Conservation (phyloP, 495 filamentous ascomycete genomes). For the Penicillium mononematosum region DNA sequence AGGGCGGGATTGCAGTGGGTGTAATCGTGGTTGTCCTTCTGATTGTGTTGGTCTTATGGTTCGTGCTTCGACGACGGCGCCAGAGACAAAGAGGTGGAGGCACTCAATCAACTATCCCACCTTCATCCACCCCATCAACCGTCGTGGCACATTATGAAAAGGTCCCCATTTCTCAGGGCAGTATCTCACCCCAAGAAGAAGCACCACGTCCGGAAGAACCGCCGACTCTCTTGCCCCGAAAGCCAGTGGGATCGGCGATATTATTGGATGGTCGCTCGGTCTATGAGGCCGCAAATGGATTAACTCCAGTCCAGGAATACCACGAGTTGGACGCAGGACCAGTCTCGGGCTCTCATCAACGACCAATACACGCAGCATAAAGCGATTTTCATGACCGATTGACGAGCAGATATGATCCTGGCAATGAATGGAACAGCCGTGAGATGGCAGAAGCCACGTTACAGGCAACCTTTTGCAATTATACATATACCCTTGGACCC, state of each 20-base stretch:
- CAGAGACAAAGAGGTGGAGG: constrained; percentile 11
- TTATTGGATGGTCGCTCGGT: constrained; percentile 23
- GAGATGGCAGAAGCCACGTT: neutral
- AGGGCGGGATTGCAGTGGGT: constrained; percentile 33
- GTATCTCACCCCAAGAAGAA: neutral
- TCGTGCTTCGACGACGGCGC: constrained; percentile 20
- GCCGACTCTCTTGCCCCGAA: constrained; percentile 12
- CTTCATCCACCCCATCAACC: neutral
- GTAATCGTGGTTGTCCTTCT: constrained; percentile 31
- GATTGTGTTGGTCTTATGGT: constrained; percentile 27
- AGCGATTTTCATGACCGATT: neutral
- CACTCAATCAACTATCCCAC: neutral
- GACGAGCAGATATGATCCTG: neutral
- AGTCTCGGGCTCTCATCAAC: constrained; percentile 21
- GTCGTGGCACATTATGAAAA: constrained; percentile 2
- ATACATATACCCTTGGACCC: neutral
- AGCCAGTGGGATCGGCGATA: constrained; percentile 17
- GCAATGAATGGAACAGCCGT: neutral
- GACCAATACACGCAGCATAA: constrained; percentile 15
- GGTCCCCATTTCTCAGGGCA: neutral
- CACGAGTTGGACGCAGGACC: constrained; percentile 27
- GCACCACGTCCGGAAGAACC: neutral
- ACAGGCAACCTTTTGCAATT: neutral
- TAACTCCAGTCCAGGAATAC: constrained; percentile 17
- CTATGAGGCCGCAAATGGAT: constrained; percentile 15